phyloP scores from a whole-genome alignment of 2,329 filamentous ascomycete species.

The Xylaria polymorpha region DNA sequence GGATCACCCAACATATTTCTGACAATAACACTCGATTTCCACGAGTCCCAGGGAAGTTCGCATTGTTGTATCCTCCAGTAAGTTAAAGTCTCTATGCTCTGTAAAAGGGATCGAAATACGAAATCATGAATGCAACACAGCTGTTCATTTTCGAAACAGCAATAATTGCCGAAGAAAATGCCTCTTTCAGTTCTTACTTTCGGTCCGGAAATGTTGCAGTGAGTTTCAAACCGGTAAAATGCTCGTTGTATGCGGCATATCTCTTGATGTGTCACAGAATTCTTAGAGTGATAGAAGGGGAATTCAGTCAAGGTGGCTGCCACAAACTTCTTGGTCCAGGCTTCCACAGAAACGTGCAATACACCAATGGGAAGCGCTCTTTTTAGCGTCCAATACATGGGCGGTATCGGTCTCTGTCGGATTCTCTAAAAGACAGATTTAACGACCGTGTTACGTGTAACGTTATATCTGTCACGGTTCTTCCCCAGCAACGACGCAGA shows the following conservation, averaged over 20 bases:
- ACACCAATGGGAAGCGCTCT: slow-evolving; percentile 6
- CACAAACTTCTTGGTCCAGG: slow-evolving; percentile 3
- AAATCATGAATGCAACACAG: slow-evolving; percentile 5
- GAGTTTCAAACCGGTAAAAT: slow-evolving; percentile 18
- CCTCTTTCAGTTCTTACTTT: too few species aligned
- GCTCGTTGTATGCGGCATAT: slow-evolving; percentile 19
- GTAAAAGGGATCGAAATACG: not conserved
- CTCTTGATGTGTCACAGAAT: not conserved
- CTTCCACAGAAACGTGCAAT: slow-evolving; percentile 12
- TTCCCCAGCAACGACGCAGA: not conserved
- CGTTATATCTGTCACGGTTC: not conserved
- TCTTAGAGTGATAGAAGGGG: not conserved
- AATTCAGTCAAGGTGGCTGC: not conserved
- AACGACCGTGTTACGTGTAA: not conserved
- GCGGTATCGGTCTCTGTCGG: not conserved
- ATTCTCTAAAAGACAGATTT: not conserved
- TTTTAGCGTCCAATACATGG: not conserved
- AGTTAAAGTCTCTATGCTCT: too few species aligned
- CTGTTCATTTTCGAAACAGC: slow-evolving; percentile 4
- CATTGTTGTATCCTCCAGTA: too few species aligned
- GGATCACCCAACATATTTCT: too few species aligned
- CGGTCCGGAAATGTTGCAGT: slow-evolving; percentile 5
- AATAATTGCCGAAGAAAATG: slow-evolving; percentile 1
- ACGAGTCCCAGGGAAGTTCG: not conserved
- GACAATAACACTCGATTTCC: not conserved